Evolutionary conservation across 768 basidiomycete species (phyloP).

Genomic region (Collybiopsis luxurians): DNA sequence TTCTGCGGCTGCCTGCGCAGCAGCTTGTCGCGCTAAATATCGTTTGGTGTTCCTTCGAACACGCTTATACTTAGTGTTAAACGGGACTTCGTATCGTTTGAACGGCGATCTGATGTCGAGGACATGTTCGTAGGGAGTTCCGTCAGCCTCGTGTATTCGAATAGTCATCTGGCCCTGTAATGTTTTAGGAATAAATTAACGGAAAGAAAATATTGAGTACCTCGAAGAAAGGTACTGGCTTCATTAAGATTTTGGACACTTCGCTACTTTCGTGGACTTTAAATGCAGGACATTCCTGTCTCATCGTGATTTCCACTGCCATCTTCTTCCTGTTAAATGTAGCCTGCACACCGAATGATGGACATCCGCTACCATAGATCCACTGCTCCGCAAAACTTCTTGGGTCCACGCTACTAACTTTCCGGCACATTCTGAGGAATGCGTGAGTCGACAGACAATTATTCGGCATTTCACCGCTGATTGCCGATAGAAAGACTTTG

Average conservation of each 20-base stretch:
- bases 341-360: conserved; percentile 84
- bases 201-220: conserved; percentile 33
- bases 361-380: conserved; percentile 98
- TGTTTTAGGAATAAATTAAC: conserved; percentile 1
- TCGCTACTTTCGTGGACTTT: conserved; percentile 70
- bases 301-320: conserved; percentile 94
- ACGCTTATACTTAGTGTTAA: conserved; percentile 98
- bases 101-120: conserved; percentile 83
- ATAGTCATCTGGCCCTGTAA: conserved; percentile 93
- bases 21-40: conserved; percentile 90
- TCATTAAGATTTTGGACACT: conserved; percentile 58
- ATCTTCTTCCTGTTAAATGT: conserved; percentile 97
- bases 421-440: conserved; percentile 89
- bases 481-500: conserved; percentile 90
- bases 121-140: conserved; percentile 98
- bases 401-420: conserved; percentile 89
- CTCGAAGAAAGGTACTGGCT: conserved; percentile 90
- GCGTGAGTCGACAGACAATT: conserved; percentile 86
- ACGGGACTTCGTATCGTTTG: conserved; percentile 97
- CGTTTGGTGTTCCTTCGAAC: conserved; percentile 94
- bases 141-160: conserved; percentile 98
- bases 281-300: conserved; percentile 82
- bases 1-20: conserved; percentile 89
- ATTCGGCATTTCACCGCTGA: conserved; percentile 85
- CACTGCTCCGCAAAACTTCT: conserved; percentile 96